phyloP scores from a whole-genome alignment of 106 monocot species.

The Acanthochlamys bracteata region DNA sequence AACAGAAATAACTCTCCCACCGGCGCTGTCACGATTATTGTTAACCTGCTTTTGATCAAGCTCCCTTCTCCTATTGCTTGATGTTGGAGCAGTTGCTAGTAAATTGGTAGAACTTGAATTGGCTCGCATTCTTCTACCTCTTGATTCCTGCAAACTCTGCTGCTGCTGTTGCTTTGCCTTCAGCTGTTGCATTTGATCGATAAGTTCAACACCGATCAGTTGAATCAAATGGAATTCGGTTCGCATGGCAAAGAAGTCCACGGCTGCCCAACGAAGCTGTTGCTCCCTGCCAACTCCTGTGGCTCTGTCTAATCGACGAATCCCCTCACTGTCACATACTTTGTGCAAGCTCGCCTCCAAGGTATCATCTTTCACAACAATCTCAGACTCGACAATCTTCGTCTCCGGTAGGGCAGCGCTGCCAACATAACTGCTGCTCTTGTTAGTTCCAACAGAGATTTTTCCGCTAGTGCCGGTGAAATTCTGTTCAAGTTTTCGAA shows the following conservation, averaged over 20 bases:
- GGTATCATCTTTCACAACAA: slow-evolving; percentile 48
- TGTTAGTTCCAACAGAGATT: no score
- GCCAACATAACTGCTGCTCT: no score
- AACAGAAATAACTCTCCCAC: slow-evolving; percentile 9
- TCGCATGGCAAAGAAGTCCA: slow-evolving; percentile 36
- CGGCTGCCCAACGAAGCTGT: slow-evolving; percentile 55
- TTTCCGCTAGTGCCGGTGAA: no score
- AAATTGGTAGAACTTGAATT: slow-evolving; percentile 4
- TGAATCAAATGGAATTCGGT: slow-evolving; percentile 57
- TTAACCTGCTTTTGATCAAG: slow-evolving; percentile 2
- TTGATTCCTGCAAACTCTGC: background rate
- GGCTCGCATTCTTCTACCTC: slow-evolving; percentile 11
- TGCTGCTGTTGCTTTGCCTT: slow-evolving; percentile 17
- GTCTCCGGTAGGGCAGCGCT: slow-evolving; percentile 1
- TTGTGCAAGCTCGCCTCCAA: slow-evolving; percentile 73
- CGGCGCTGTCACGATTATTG: background rate
- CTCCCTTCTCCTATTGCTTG: slow-evolving; percentile 19
- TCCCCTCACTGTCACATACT: slow-evolving; percentile 56
- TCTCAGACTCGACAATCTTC: slow-evolving; percentile 37
- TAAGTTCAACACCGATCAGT: slow-evolving; percentile 42
- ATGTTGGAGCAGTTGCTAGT: background rate
- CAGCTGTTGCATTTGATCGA: slow-evolving; percentile 20
- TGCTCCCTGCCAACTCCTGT: slow-evolving; percentile 94
- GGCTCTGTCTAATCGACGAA: slow-evolving; percentile 49
- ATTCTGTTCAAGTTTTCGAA: no score